Base-by-base conservation (phyloP, 352 stramenopile species). In the Pilasporangium apinafurcum region DNA sequence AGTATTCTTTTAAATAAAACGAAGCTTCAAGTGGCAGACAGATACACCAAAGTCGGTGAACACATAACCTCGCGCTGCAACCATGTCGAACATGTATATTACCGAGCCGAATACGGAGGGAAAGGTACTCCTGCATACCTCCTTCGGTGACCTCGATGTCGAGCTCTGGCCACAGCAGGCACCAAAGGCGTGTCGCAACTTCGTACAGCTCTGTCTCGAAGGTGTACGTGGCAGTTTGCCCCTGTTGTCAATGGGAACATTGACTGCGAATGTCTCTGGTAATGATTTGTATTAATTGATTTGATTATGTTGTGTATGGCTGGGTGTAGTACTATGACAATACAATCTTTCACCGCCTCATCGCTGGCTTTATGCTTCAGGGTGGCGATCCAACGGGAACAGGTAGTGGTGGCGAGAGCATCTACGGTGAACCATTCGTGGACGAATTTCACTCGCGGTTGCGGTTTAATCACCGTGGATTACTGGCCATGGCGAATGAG, bases 51-150 rank as follows among this genome's bases (percentile, higher is more conserved):
- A n/a, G n/a, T n/a, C n/a, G n/a, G n/a, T n/a, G n/a, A n/a, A n/a
- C n/a, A n/a, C n/a, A n/a, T n/a, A n/a, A n/a, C n/a, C n/a, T n/a
- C n/a, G n/a, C n/a, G n/a, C n/a, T n/a, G n/a, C n/a, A n/a, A n/a
- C n/a, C 17, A 98, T 99, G 96, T 97, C 88, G 26, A 95, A 92
- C 59, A 95, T 99, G 31, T 99, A 99, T 66, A 89, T 96, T 38
- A 98, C 92, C 2, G 96, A 99, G 77, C 96, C 96, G 17, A 68
- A 82, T 34, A 98, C 95, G 27, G 75, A 95, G 48, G 96, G 95
- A 16, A 97, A 97, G 53, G 91, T 99, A 39, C 66, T 99, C 20
- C 69, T 99, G 29, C 83, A 98, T 54, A 99, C 96, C 40, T 96
- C 87, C 31, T 94, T 97, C 49, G 96, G 96, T n/a, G 92, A 98